Evolutionary conservation across 495 filamentous ascomycete genomes (phyloP), one percentile per base, ranked within the genome.

Genomic region (Penicillium canariense): DNA sequence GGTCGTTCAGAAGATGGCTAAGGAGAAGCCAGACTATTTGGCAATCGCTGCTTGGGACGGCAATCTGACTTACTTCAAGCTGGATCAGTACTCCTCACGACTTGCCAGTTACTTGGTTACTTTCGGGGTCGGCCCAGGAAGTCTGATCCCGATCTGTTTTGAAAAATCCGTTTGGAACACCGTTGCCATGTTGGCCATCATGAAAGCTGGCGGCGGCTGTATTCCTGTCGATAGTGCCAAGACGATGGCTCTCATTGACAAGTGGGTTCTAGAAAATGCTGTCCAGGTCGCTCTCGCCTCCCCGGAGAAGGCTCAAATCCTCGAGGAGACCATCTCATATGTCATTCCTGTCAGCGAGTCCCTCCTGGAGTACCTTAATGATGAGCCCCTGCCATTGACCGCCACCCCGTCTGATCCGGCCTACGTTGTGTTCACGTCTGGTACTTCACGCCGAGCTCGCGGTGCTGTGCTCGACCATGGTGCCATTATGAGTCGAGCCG

Each of bases 361-460:
- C 26, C 66, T 77, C 0, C 71, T 79, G 3, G 63, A 75, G 22
- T 68, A 68, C 25, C 65, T 78, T 7, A 58, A 65, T 9, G 47
- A 67, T 20, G 55, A 51, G 36, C 28, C 50, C 6, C 23, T 61
- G 2, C 20, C 53, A 7, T 38, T 60, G 1, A 44, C 53, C 5
- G 63, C 67, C 23, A 55, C 45, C 12, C 47, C 62, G 11, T 67
- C 55, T 1, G 61, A 75, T 48, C 53, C 72, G 47, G 59, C 56
- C 14, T 88, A 81, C 57, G 65, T 85, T n/a, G 72, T 83, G 12
- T 86, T 79, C 56, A 85, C 84, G 1, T 77, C 78, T 31, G 71
- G 70, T 1, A 66, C 58, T 14, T 72, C 68, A 25, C 62, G 55
- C 68, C 72, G 48, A 53, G 72, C 83, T 0, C 73, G 70, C 22